These are phyloP conservation scores for Cercospora sesami DNA, from an alignment of 2,329 filamentous ascomycete genomes.

Conservation along the genomic window DNA sequence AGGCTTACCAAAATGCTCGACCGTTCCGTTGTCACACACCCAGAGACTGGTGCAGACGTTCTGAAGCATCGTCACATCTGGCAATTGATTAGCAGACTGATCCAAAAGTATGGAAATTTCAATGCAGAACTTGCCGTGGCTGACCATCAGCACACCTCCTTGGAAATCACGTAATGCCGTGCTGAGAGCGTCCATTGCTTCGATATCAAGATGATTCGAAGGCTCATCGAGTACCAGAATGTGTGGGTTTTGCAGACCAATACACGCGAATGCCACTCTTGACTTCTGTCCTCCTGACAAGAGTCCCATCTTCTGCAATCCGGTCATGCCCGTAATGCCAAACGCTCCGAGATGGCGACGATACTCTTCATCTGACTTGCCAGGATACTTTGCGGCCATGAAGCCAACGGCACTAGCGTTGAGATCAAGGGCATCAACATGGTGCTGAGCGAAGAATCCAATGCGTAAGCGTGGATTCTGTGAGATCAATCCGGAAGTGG, in stretches of 20 bases:
- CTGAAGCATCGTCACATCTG: conserved; percentile 85
- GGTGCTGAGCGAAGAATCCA: conserved; percentile 97
- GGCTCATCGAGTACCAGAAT: conserved; percentile 98
- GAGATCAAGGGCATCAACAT: conserved; percentile 93
- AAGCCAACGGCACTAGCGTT: conserved; percentile 87
- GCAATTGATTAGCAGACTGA: neutral
- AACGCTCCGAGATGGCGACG: conserved; percentile 88
- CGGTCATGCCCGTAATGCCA: conserved; percentile 86
- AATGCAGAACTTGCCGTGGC: conserved; percentile 60
- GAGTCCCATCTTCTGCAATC: conserved; percentile 91
- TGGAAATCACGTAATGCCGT: conserved; percentile 82
- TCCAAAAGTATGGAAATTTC: neutral
- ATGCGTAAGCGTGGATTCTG: conserved; percentile 84
- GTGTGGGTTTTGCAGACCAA: conserved; percentile 90
- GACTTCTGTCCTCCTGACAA: conserved; percentile 98
- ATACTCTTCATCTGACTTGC: conserved; percentile 93
- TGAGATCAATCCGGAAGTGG: conserved; percentile 78
- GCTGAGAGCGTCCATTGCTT: conserved; percentile 91
- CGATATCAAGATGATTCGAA: conserved; percentile 97
- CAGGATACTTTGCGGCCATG: conserved; percentile 90
- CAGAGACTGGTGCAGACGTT: conserved; percentile 92
- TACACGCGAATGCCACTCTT: conserved; percentile 94
- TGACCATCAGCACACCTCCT: conserved; percentile 96
- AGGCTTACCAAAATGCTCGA: conserved; percentile 75
- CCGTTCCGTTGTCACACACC: conserved; percentile 92